Evolutionary conservation across 495 filamentous ascomycete species (phyloP).

Genomic region (Cairneyella variabilis): DNA sequence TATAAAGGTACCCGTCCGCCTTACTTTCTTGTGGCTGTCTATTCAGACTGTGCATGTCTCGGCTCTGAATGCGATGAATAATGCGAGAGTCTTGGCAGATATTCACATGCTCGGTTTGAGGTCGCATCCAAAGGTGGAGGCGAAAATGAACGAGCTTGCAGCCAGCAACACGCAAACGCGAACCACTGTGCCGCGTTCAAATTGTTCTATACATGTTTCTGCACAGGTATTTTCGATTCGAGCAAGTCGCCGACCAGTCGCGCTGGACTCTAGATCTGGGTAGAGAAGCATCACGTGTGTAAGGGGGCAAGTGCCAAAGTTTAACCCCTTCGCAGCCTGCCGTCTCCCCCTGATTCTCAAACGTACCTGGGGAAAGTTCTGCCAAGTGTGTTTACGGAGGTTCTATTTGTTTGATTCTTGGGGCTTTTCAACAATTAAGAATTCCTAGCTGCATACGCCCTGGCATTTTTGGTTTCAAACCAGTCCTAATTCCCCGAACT

Average conservation of each 20-base stretch:
- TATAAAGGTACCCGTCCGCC: no score
- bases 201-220: background rate
- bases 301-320: background rate
- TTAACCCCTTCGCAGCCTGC: background rate
- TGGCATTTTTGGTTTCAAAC: background rate
- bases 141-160: background rate
- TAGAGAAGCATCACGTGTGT: background rate
- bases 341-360: background rate
- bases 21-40: no score
- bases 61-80: no score
- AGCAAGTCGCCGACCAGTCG: no score
- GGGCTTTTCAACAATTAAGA: background rate
- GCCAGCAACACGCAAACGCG: background rate
- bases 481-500: background rate
- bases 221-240: no score
- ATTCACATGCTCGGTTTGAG: no score
- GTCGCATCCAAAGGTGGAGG: background rate
- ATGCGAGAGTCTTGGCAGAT: no score
- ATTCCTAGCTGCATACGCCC: background rate
- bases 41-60: no score
- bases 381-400: background rate
- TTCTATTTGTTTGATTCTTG: background rate
- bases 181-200: background rate
- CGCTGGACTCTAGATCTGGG: no score
- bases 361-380: background rate